These are phyloP conservation scores for Neurospora sp. DNA, from an alignment of 495 filamentous ascomycete species.

Conservation along the genomic window DNA sequence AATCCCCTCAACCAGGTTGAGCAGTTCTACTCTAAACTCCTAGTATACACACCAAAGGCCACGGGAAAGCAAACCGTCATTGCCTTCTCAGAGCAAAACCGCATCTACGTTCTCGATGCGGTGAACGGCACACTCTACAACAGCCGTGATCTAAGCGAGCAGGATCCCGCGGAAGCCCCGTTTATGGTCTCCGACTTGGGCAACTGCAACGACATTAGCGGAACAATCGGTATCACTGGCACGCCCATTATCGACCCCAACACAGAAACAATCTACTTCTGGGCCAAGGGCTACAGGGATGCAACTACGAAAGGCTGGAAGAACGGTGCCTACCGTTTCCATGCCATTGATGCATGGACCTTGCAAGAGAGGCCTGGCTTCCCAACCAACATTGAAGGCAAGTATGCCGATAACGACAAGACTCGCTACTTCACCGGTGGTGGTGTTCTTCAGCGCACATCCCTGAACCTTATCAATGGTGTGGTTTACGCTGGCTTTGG, in stretches of 20 bases:
- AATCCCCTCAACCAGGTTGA: slow-evolving; percentile 1
- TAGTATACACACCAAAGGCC: slow-evolving; percentile 17
- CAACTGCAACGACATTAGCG: slow-evolving; percentile 10
- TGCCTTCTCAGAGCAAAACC: slow-evolving; percentile 19
- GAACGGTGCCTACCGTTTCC: slow-evolving; percentile 18
- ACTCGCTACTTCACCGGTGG: slow-evolving; percentile 26
- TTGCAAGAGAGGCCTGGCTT: slow-evolving; percentile 22
- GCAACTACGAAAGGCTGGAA: slow-evolving; percentile 20
- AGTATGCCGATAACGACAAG: slow-evolving; percentile 21
- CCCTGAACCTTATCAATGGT: slow-evolving; percentile 25
- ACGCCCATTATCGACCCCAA: slow-evolving; percentile 26
- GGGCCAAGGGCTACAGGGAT: slow-evolving; percentile 28
- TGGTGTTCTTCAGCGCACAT: slow-evolving; percentile 23
- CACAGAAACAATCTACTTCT: slow-evolving; percentile 31
- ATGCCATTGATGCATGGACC: slow-evolving; percentile 26
- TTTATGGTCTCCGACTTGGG: slow-evolving; percentile 11
- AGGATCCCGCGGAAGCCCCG: slow-evolving; percentile 7
- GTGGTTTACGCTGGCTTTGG: slow-evolving; percentile 30
- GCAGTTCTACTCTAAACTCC: slow-evolving; percentile 18
- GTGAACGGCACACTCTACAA: slow-evolving; percentile 16
- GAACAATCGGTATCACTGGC: slow-evolving; percentile 25
- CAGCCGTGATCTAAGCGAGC: slow-evolving; percentile 2
- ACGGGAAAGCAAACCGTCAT: slow-evolving; percentile 19
- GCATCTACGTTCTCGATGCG: slow-evolving; percentile 22
- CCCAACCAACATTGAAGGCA: slow-evolving; percentile 20